Evolutionary conservation across 1,139 yeast genomes (phyloP), one percentile per base, ranked within the genome.

Genomic region (Hanseniaspora uvarum): DNA sequence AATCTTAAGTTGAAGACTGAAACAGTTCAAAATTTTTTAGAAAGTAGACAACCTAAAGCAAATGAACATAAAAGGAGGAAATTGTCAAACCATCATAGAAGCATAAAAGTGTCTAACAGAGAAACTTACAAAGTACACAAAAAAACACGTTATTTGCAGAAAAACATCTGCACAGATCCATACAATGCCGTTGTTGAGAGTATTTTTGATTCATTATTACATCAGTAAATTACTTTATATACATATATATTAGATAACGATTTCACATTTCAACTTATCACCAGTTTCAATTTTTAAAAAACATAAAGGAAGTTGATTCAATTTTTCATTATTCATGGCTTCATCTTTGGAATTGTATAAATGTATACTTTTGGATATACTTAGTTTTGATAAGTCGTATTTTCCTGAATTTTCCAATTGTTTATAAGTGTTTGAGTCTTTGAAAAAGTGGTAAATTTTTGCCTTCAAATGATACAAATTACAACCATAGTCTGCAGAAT

Each of bases 241-340:
- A 38, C 10, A 31, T 31, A 14, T 38, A 39, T 31, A 41, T 45
- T 33, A 21, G 45, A 76, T 67, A 31, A 60, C 48, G 47, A 65
- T 56, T 48, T 78, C 70, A 65, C 83, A 74, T 59, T 73, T 75
- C 50, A 80, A 71, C 14, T 70, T 73, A 61, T 79, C 76, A 4
- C 92, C 89, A 0, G 92, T 84, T 62, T 80, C 85, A 45, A 84
- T 78, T 53, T 75, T 74, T 56, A 80, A 69, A 58, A 80, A 72
- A 61, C 85, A 80, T 57, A 84, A 67, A 61, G 80, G 83, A 38
- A 74, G 68, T 10, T 69, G 70, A 59, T 82, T 78, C 3, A 61
- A 67, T 56, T 45, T 60, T 24, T 30, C 38, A 38, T 56, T 43
- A 3, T 62, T 62, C 44, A 67, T 57, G 4, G 66, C 52, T 46